Evolutionary conservation across 2,329 filamentous ascomycete genomes (phyloP), one percentile per base, ranked within the genome.

Genomic region (Lachnellula hyalina): DNA sequence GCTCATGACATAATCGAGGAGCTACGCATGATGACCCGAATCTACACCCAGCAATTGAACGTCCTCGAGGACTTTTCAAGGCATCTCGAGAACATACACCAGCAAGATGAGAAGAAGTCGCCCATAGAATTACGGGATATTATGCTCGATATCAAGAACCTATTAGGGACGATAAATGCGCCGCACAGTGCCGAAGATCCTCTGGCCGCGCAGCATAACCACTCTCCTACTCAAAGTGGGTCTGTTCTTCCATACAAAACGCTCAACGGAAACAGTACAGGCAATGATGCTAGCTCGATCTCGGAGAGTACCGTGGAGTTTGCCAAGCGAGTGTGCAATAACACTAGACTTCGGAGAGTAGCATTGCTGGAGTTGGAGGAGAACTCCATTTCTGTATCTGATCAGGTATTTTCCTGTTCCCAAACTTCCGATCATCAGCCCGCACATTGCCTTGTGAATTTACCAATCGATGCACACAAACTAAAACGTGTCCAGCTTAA

Each of bases 1-100:
- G 70, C 74, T 15, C 73, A 75, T 28, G 75, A 77, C 28, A 74
- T 77, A 17, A 59, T 73, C 1, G 75, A 77, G 7, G 75, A 78
- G 54, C 64, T 78, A 0, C 69, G 72, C 1, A 77, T 78, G 36
- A 76, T 78, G 71, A 57, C 72, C 0, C 62, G 68, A 1, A 67
- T 77, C 5, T 65, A 64, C 14, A 61, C 59, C 3, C 64, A 68
- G 19, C 75, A 65, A 32, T 38, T 56, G 6, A 45, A 53, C 11
- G 57, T 62, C n/a, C 32, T 51, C 5, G 25, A 42, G 7, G 32
- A 48, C 28, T 55, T 55, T 19, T n/a, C 21, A 7, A 41, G 41
- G 23, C 45, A 52, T 34, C 45, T 55, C 8, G 23, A 17, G 9
- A 48, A 14, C 11, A 19, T 52, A 6, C 53, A 52, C 11, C 47